Base-by-base conservation (phyloP, 805 yeast species). In the Vanderwaltozyma tropicalis region DNA sequence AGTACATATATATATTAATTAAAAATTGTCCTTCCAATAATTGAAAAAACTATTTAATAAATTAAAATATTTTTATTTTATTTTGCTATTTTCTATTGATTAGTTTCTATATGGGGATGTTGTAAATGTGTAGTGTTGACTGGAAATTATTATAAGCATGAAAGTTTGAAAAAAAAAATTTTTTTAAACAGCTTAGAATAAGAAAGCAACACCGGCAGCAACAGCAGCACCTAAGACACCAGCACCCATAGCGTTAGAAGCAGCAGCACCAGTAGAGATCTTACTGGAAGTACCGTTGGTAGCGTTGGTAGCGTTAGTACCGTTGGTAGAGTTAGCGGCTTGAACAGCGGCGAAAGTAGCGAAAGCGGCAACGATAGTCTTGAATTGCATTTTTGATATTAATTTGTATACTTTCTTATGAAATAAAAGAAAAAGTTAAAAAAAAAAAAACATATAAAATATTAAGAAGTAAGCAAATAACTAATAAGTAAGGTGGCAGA, bases 221-320 rank as follows among this genome's bases (percentile, higher is more conserved):
- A 81, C 83, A 61, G 79, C 84, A 55, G 83, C 87, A 74, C 86
- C 88, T 55, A 79, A 67, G 59, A 77, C 74, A 67, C 82, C 79
- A 59, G 85, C 81, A 66, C 78, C 77, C 59, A 72, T 68, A 46
- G 73, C 71, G 63, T 67, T 68, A 50, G 70, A 62, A 46, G 63
- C 68, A 54, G 73, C 78, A 53, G 72, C 75, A 52, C 68, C 71
- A 51, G 68, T 61, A 31, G 69, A 61, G 49, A 57, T 37, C 21
- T 31, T 37, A 37, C 66, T 57, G 52, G 69, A 66, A 43, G 72
- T 59, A 42, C 59, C 53, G 52, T 49, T 60, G 41, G 81, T 64
- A 43, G 65, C 55, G 56, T 63, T 52, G 40, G 81, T 64, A 44
- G 66, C 55, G 54, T 63, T 52, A 44, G 74, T 68, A 54, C 5